A percentile compares a stretch with the other conserved stretches of the same genome.
These are phyloP conservation scores for Suillus hirtellus DNA, from an alignment of 768 basidiomycete species.

Conservation along the genomic window DNA sequence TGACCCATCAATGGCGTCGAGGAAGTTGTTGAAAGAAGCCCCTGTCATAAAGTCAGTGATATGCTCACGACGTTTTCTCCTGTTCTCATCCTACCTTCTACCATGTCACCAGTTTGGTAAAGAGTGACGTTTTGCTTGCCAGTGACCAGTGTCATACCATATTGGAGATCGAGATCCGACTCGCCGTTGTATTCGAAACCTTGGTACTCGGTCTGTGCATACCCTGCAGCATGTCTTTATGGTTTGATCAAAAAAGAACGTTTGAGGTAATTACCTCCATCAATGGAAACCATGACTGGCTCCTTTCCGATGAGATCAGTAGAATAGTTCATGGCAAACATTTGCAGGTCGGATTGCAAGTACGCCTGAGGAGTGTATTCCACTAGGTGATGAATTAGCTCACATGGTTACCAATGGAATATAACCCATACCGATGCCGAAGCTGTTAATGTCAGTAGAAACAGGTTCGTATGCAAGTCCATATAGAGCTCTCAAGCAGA, in stretches of 20 bases:
- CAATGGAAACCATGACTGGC: conserved; percentile 35
- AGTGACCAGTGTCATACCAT: conserved; percentile 50
- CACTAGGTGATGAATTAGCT: conserved; percentile 20
- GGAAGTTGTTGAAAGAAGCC: conserved; percentile 49
- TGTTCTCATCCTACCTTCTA: conserved; percentile 32
- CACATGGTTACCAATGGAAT: not conserved
- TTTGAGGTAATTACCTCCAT: conserved; percentile 30
- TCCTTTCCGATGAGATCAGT: conserved; percentile 23
- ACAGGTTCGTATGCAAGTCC: conserved; percentile 22
- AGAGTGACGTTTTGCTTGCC: conserved; percentile 41
- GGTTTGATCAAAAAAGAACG: not conserved
- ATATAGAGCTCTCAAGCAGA: conserved; percentile 32
- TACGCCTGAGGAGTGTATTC: conserved; percentile 37
- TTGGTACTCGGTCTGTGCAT: conserved; percentile 28
- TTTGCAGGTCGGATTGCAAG: conserved; percentile 29
- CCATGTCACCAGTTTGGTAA: conserved; percentile 46
- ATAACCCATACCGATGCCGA: conserved; percentile 30
- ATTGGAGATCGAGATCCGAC: conserved; percentile 58
- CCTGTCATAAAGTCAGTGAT: conserved; percentile 24
- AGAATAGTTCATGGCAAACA: conserved; percentile 34
- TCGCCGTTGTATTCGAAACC: conserved; percentile 53
- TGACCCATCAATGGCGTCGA: conserved; percentile 45
- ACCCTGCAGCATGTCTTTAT: conserved; percentile 22
- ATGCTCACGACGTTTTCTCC: not conserved
- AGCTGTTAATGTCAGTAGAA: conserved; percentile 31